Conservation (phyloP, 495 filamentous ascomycete species). For the Lentithecium fluviatile region DNA sequence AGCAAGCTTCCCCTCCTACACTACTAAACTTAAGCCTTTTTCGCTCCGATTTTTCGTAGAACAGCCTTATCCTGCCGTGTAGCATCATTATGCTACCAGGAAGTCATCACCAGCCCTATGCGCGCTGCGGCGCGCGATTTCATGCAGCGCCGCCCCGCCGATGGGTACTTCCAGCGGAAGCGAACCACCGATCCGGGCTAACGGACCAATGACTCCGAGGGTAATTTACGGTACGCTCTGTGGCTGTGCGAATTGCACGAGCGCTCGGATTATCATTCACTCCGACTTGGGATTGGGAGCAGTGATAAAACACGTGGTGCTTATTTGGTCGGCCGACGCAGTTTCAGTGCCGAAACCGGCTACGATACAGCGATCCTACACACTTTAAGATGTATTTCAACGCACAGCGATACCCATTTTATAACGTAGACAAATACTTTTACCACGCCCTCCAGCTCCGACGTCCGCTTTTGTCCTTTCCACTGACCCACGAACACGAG, state of each 20-base stretch:
- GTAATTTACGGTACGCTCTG: background rate
- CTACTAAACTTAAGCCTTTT: too few relatives aligned
- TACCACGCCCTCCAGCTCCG: background rate
- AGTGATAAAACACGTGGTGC: background rate
- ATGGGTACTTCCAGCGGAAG: slow-evolving; percentile 4
- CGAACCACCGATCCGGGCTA: slow-evolving; percentile 1
- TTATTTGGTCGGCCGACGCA: background rate
- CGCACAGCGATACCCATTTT: slow-evolving; percentile 1
- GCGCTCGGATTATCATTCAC: background rate
- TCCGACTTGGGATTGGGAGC: slow-evolving; percentile 6
- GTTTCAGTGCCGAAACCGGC: background rate
- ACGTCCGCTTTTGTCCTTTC: slow-evolving; percentile 1
- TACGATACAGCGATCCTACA: background rate
- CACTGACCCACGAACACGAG: too few relatives aligned
- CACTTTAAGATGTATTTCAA: background rate
- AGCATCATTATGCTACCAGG: too few relatives aligned
- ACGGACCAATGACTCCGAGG: background rate
- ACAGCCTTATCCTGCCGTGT: too few relatives aligned
- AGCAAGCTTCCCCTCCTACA: too few relatives aligned
- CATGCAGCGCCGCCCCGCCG: background rate
- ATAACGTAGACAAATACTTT: slow-evolving; percentile 6
- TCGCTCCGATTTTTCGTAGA: too few relatives aligned
- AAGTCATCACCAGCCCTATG: too few relatives aligned
- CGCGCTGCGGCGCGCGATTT: background rate
- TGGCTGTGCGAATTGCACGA: slow-evolving; percentile 2